phyloP scores from a whole-genome alignment of 2,329 filamentous ascomycete species.

The Botrytis aclada region DNA sequence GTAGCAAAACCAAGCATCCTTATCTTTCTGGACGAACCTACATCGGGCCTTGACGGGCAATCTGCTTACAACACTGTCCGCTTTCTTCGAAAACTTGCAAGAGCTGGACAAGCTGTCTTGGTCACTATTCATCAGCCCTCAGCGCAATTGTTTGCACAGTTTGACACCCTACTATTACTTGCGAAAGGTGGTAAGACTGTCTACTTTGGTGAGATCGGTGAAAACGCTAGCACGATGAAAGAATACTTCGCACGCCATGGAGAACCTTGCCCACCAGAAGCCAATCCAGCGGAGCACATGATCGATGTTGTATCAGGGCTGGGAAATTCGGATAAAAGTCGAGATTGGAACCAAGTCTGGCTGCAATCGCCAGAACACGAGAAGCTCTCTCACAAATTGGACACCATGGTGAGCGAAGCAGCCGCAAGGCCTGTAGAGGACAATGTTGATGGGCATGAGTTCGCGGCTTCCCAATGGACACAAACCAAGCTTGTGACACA shows the following conservation, averaged over 20 bases:
- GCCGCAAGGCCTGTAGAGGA: conserved; percentile 38
- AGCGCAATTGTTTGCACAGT: conserved; percentile 51
- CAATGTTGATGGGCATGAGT: conserved; percentile 46
- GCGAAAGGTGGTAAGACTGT: conserved; percentile 63
- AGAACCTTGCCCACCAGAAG: conserved; percentile 40
- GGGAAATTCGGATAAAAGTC: conserved; percentile 46
- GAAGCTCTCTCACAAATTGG: conserved; percentile 55
- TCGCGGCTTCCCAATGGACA: conserved; percentile 48
- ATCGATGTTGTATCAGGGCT: conserved; percentile 46
- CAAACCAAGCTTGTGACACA: conserved; percentile 41
- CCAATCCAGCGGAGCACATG: conserved; percentile 46
- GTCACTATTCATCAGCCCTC: conserved; percentile 57
- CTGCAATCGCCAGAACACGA: conserved; percentile 55
- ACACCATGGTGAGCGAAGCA: conserved; percentile 51
- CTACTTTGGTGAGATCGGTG: conserved; percentile 66
- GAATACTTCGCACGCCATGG: conserved; percentile 56
- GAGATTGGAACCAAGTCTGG: conserved; percentile 69
- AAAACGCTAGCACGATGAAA: conserved; percentile 54
- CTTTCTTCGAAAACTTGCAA: conserved; percentile 59
- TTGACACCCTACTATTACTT: conserved; percentile 62
- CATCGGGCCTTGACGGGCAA: conserved; percentile 60
- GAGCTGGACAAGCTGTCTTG: conserved; percentile 51
- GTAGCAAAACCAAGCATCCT: conserved; percentile 56
- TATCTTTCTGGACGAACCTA: conserved; percentile 61
- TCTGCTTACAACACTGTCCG: conserved; percentile 61